phyloP scores from a whole-genome alignment of 2,329 filamentous ascomycete species.

The Beauveria brongniartii region DNA sequence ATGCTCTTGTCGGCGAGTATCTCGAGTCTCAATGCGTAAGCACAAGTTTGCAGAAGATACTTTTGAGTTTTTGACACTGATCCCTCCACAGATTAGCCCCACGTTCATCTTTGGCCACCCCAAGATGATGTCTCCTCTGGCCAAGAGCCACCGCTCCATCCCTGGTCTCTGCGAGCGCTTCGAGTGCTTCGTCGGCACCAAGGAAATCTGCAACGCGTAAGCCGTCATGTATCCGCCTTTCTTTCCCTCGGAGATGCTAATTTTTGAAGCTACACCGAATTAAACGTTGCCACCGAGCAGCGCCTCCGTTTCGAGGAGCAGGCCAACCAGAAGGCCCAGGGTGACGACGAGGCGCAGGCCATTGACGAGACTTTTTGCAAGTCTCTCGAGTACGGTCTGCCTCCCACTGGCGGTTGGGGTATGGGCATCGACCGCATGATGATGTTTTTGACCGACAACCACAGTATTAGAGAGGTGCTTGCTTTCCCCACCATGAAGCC shows the following conservation, averaged over 20 bases:
- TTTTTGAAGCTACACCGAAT: slow-evolving; percentile 67
- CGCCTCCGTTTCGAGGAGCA: slow-evolving; percentile 82
- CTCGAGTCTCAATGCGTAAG: slow-evolving; percentile 77
- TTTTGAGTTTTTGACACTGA: background rate
- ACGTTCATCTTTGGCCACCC: slow-evolving; percentile 60
- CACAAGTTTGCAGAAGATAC: background rate
- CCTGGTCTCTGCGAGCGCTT: slow-evolving; percentile 92
- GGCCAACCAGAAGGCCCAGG: slow-evolving; percentile 88
- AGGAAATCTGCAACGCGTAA: slow-evolving; percentile 82
- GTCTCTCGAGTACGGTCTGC: slow-evolving; percentile 80
- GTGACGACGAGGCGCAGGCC: slow-evolving; percentile 93
- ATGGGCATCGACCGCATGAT: slow-evolving; percentile 91
- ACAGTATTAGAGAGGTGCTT: slow-evolving; percentile 91
- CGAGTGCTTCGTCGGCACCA: slow-evolving; percentile 74
- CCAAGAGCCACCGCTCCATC: slow-evolving; percentile 82
- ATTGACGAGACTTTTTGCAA: slow-evolving; percentile 95
- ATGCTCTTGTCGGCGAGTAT: slow-evolving; percentile 89
- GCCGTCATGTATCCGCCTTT: slow-evolving; percentile 5
- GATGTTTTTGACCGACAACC: slow-evolving; percentile 92
- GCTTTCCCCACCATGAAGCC: slow-evolving; percentile 99
- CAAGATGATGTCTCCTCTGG: slow-evolving; percentile 73
- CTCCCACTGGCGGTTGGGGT: slow-evolving; percentile 92
- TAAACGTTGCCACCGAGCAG: slow-evolving; percentile 90
- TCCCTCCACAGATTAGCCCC: slow-evolving; percentile 55
- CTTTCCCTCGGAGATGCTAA: background rate